These are phyloP conservation scores for Anacardium occidentale DNA, from an alignment of 345 rosid species.

Conservation along the genomic window DNA sequence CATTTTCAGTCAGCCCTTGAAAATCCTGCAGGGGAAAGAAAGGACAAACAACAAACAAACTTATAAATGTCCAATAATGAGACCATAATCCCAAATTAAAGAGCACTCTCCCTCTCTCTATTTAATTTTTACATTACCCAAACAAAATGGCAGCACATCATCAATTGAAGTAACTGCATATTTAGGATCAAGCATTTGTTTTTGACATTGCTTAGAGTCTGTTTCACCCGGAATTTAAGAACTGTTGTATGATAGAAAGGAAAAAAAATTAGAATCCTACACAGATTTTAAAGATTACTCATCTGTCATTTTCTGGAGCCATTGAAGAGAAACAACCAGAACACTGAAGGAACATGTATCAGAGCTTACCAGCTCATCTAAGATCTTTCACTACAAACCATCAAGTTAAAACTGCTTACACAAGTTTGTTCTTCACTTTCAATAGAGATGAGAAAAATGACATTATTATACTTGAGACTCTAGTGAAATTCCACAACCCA, in stretches of 20 bases:
- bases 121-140: too few relatives aligned
- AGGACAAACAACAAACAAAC: neutral
- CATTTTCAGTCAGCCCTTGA: conserved; percentile 87
- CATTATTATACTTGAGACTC: neutral
- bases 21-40: conserved; percentile 53
- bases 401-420: neutral
- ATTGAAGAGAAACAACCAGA: conserved; percentile 2
- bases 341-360: too few relatives aligned
- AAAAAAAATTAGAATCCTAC: neutral
- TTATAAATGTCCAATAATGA: neutral
- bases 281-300: neutral
- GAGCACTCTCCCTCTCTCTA: too few relatives aligned
- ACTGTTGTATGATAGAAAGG: too few relatives aligned
- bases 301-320: too few relatives aligned
- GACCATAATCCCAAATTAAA: neutral
- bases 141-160: neutral
- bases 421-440: neutral
- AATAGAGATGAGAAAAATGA: neutral
- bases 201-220: too few relatives aligned
- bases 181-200: neutral
- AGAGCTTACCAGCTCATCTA: neutral
- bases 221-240: too few relatives aligned
- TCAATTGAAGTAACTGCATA: neutral
- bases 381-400: neutral
- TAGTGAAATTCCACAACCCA: neutral